Conservation (phyloP, 495 filamentous ascomycete genomes). For the Penicillium diatomitis region DNA sequence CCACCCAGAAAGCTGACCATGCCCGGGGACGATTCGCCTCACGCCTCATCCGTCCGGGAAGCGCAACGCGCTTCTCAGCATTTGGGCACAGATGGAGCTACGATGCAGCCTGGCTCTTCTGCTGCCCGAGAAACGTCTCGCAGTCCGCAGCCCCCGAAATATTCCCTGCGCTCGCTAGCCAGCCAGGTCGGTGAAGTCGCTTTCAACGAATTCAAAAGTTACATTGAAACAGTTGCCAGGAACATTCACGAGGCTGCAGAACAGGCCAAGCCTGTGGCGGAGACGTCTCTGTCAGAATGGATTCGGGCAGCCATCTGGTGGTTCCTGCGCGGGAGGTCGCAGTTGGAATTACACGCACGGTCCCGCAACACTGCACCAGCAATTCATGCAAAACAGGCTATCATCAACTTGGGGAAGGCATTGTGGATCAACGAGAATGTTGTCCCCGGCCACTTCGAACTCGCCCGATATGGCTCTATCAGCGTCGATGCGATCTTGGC, state of each 20-base stretch:
- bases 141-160: conserved; percentile 29
- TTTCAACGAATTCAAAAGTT: conserved; percentile 54
- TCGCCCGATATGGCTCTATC: conserved; percentile 37
- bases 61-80: no score
- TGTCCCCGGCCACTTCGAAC: conserved; percentile 44
- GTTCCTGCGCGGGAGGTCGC: conserved; percentile 70
- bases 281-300: conserved; percentile 53
- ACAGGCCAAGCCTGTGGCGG: conserved; percentile 51
- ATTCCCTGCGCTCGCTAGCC: conserved; percentile 31
- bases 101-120: conserved; percentile 7
- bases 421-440: conserved; percentile 71
- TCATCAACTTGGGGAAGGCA: conserved; percentile 71
- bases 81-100: neutral
- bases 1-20: conserved; percentile 11
- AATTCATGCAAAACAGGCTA: conserved; percentile 47
- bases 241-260: conserved; percentile 66
- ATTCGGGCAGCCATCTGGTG: conserved; percentile 71
- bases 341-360: conserved; percentile 61
- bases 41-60: no score
- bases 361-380: conserved; percentile 36
- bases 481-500: conserved; percentile 35
- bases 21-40: neutral
- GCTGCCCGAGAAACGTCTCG: conserved; percentile 14
- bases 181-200: conserved; percentile 51
- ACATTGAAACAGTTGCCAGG: conserved; percentile 56